phyloP scores from a whole-genome alignment of 1,139 yeast genomes.

The Taphrina betulina region DNA sequence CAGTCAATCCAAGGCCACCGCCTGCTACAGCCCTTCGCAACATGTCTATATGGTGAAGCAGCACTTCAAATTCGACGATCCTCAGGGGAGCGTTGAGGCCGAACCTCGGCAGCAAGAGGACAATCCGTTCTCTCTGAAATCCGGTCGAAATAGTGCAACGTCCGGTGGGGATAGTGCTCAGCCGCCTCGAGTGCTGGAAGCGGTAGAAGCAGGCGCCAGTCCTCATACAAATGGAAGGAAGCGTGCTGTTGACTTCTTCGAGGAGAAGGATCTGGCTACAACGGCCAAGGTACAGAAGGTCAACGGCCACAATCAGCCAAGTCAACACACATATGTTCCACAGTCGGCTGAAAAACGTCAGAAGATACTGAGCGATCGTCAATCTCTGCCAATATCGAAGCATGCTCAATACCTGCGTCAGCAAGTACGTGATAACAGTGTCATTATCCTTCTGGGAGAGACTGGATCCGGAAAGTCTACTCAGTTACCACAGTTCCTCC shows the following conservation, averaged over 20 bases:
- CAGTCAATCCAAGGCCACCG: background rate
- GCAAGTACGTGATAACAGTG: slow-evolving; percentile 58
- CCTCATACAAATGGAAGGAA: slow-evolving; percentile 1
- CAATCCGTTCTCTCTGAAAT: slow-evolving; percentile 8
- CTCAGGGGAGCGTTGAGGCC: background rate
- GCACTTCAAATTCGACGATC: slow-evolving; percentile 28
- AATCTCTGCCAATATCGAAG: slow-evolving; percentile 39
- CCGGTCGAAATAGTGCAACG: background rate
- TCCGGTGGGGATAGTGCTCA: too few relatives aligned
- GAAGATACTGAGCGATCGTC: slow-evolving; percentile 26
- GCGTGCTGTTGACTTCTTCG: slow-evolving; percentile 25
- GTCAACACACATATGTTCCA: slow-evolving; percentile 1
- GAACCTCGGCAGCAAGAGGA: background rate
- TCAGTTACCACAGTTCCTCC: slow-evolving; percentile 80
- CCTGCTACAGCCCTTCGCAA: background rate
- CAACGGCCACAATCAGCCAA: background rate
- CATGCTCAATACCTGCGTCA: slow-evolving; percentile 64
- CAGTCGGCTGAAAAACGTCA: slow-evolving; percentile 15
- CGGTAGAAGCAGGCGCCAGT: too few relatives aligned
- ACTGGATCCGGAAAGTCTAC: slow-evolving; percentile 98
- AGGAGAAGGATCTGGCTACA: background rate
- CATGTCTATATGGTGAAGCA: slow-evolving; percentile 25
- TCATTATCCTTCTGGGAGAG: slow-evolving; percentile 85
- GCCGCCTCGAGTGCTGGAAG: too few relatives aligned
- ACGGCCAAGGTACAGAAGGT: background rate